Conservation (phyloP, 1,139 yeast species). For the Magnusiomyces paraingens region DNA sequence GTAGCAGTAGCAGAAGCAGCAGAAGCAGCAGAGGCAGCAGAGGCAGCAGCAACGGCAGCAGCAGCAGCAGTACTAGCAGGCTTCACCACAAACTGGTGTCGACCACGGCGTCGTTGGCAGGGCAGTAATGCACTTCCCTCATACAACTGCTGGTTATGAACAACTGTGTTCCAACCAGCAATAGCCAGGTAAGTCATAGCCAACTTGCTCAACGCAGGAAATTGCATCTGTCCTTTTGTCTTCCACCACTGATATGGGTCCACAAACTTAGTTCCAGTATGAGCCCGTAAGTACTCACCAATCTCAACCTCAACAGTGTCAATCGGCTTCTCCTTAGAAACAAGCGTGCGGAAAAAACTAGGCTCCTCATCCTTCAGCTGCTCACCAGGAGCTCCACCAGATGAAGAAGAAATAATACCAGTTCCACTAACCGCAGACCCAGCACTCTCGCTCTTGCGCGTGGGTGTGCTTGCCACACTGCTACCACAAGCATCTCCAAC, state of each 20-base stretch:
- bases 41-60: neutral
- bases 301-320: conserved; percentile 13
- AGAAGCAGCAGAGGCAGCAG: neutral
- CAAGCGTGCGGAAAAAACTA: conserved; percentile 16
- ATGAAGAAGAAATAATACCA: neutral
- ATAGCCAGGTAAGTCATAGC: conserved; percentile 17
- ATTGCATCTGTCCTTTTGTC: conserved; percentile 13
- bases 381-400: neutral
- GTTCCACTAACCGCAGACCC: neutral
- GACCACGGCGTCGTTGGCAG: conserved; percentile 1
- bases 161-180: conserved; percentile 17
- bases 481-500: neutral
- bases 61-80: conserved; percentile 10
- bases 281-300: conserved; percentile 13
- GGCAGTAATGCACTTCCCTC: conserved; percentile 16
- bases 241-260: conserved; percentile 17
- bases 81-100: neutral
- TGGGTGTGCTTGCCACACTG: neutral
- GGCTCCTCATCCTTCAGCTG: conserved; percentile 5
- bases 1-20: neutral
- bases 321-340: conserved; percentile 12
- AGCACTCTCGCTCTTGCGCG: neutral
- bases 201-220: conserved; percentile 12
- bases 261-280: conserved; percentile 14
- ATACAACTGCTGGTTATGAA: conserved; percentile 16